Conservation (phyloP, 805 yeast genomes). For the Zygoascus bituminiphila region DNA sequence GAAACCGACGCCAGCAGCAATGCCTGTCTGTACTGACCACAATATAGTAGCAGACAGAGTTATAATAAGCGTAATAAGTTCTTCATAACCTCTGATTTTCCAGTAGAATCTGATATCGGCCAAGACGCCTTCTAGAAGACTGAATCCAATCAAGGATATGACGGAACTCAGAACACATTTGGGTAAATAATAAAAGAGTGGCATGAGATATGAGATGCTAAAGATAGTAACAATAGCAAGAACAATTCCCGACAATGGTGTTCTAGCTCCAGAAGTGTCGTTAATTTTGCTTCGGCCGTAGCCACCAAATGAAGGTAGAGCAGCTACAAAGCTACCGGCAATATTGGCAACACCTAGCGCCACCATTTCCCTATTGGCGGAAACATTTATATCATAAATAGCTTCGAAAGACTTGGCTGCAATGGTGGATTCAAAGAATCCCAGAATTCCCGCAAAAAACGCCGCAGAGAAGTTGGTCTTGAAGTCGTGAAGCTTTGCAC, state of each 20-base stretch:
- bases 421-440: slow-evolving; percentile 88
- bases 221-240: slow-evolving; percentile 71
- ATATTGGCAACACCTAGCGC: slow-evolving; percentile 78
- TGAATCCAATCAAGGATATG: slow-evolving; percentile 68
- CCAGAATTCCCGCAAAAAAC: slow-evolving; percentile 72
- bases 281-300: slow-evolving; percentile 90
- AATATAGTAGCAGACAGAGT: slow-evolving; percentile 57
- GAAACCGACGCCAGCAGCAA: slow-evolving; percentile 75
- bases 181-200: slow-evolving; percentile 65
- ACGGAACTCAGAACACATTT: slow-evolving; percentile 71
- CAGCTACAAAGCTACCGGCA: slow-evolving; percentile 45
- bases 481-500: slow-evolving; percentile 39
- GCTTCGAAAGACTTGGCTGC: slow-evolving; percentile 84
- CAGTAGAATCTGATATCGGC: slow-evolving; percentile 66
- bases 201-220: slow-evolving; percentile 52
- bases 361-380: slow-evolving; percentile 83
- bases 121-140: slow-evolving; percentile 79
- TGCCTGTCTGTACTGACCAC: slow-evolving; percentile 82
- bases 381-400: slow-evolving; percentile 49
- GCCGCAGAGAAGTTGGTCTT: slow-evolving; percentile 57
- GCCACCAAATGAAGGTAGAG: slow-evolving; percentile 91
- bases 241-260: slow-evolving; percentile 74
- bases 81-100: slow-evolving; percentile 67
- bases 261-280: slow-evolving; percentile 77
- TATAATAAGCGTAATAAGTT: slow-evolving; percentile 57